phyloP scores from a whole-genome alignment of 2,329 filamentous ascomycete genomes.

The Colletotrichum spaethianum region DNA sequence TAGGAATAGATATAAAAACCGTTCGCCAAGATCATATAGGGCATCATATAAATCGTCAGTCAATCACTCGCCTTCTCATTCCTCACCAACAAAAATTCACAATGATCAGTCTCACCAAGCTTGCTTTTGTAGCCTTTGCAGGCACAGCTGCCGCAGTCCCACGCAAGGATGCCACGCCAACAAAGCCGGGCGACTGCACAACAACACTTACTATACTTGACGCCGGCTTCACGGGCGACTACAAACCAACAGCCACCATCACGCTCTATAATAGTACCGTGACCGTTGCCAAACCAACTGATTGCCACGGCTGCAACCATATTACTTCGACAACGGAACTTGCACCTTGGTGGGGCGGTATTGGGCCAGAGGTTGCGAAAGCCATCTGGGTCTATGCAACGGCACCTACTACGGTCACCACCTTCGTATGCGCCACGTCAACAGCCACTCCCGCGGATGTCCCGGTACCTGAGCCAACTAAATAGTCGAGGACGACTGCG shows the following conservation, averaged over 20 bases:
- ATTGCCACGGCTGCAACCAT: conserved; percentile 29
- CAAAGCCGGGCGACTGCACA: conserved; percentile 5
- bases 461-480: neutral
- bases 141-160: neutral
- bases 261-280: conserved; percentile 28
- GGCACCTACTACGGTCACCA: conserved; percentile 7
- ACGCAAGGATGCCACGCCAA: neutral
- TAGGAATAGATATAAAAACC: neutral
- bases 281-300: neutral
- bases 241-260: neutral
- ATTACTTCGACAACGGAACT: neutral
- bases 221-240: conserved; percentile 32
- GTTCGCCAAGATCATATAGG: neutral
- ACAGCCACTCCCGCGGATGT: neutral
- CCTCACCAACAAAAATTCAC: neutral
- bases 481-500: neutral
- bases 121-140: neutral
- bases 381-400: conserved; percentile 14
- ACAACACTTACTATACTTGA: conserved; percentile 5
- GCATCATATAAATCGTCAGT: neutral
- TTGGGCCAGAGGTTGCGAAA: conserved; percentile 11
- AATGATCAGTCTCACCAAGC: neutral
- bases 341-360: conserved; percentile 21
- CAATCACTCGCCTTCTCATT: neutral
- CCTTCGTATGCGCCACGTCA: conserved; percentile 8